Percentiles rank a stretch among this genome's conserved stretches.
phyloP scores from a whole-genome alignment of 768 basidiomycete genomes.

The Ramaria sp. region DNA sequence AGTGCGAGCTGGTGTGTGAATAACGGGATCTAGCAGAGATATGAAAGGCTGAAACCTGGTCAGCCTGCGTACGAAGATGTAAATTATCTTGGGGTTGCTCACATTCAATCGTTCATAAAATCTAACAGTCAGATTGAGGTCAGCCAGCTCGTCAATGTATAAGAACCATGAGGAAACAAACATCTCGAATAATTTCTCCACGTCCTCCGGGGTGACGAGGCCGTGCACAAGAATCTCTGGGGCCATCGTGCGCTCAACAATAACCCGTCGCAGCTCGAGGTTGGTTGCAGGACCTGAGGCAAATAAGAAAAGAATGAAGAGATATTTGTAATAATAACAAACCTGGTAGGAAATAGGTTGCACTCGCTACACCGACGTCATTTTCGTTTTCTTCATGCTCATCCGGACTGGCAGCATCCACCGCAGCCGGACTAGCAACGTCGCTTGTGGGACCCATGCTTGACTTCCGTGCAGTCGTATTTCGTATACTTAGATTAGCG shows the following conservation, averaged over 20 bases:
- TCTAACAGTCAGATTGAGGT: conserved; percentile 1
- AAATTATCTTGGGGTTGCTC: neutral
- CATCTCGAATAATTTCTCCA: conserved; percentile 41
- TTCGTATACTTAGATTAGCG: conserved; percentile 58
- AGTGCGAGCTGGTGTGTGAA: conserved; percentile 28
- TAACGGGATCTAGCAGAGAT: conserved; percentile 25
- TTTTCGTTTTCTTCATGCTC: conserved; percentile 21
- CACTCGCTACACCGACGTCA: conserved; percentile 58
- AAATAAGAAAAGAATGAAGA: neutral
- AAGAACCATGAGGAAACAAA: conserved; percentile 19
- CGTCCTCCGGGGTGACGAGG: conserved; percentile 38
- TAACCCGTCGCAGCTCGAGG: conserved; percentile 13
- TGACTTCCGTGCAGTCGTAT: conserved; percentile 22
- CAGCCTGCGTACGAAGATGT: neutral
- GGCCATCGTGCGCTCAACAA: conserved; percentile 16
- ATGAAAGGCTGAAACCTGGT: conserved; percentile 15
- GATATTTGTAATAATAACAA: conserved; percentile 9
- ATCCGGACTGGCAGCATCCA: neutral
- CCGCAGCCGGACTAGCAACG: neutral
- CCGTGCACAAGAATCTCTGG: conserved; percentile 40
- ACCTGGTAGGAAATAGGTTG: conserved; percentile 74
- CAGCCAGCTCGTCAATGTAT: neutral
- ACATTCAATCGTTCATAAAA: conserved; percentile 17
- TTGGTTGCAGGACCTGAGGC: conserved; percentile 8
- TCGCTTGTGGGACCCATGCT: conserved; percentile 10